Conservation (phyloP, 1,284 basidiomycete species). For the Singerocomus inundabilis region DNA sequence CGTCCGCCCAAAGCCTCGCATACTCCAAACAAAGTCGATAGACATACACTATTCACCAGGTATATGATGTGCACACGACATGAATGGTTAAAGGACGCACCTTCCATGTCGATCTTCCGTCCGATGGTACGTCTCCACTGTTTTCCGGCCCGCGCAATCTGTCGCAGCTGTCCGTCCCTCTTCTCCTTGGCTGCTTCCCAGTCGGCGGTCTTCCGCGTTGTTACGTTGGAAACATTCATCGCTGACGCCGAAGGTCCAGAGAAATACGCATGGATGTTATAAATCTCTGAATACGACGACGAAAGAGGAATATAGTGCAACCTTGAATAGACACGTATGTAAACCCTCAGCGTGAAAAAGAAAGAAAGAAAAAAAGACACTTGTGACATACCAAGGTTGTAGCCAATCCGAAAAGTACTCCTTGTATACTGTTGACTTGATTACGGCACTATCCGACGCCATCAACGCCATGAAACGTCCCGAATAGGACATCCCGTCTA, state of each 20-base stretch:
- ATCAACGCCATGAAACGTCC: conserved; percentile 85
- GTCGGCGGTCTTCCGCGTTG: conserved; percentile 19
- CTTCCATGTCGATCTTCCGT: conserved; percentile 86
- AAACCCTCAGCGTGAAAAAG: background rate
- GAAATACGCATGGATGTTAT: conserved; percentile 90
- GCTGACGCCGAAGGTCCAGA: conserved; percentile 72
- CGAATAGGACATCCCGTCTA: conserved; percentile 95
- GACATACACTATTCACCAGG: conserved; percentile 61
- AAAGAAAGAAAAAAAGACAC: background rate
- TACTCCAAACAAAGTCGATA: conserved; percentile 89
- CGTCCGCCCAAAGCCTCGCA: conserved; percentile 80
- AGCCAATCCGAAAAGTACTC: conserved; percentile 89
- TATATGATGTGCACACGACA: conserved; percentile 5
- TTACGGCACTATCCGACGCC: conserved; percentile 82
- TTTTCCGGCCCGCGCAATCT: conserved; percentile 85
- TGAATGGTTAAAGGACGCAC: conserved; percentile 37
- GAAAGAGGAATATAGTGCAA: conserved; percentile 92
- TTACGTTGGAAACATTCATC: conserved; percentile 49
- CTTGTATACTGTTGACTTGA: conserved; percentile 87
- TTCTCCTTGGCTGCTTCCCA: conserved; percentile 46
- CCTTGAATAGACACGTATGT: conserved; percentile 44
- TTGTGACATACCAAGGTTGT: conserved; percentile 66
- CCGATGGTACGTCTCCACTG: conserved; percentile 86
- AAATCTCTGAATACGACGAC: conserved; percentile 82
- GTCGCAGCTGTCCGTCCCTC: conserved; percentile 71